Evolutionary conservation across 345 rosid species (phyloP).

Genomic region (Eucalyptus erythrocorys): DNA sequence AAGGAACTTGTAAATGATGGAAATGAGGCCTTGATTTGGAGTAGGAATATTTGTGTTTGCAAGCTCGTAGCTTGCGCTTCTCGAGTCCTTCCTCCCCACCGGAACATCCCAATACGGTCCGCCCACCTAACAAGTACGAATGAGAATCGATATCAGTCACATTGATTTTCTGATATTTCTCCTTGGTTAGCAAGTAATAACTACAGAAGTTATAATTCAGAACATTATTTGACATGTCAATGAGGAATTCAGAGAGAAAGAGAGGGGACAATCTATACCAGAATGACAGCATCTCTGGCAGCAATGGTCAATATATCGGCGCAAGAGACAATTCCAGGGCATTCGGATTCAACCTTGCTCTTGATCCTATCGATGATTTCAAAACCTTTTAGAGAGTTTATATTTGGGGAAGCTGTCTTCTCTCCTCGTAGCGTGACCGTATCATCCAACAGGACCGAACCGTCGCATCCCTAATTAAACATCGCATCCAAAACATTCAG

Average conservation of each 20-base stretch:
- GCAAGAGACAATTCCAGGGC: slow-evolving; percentile 84
- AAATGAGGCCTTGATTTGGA: slow-evolving; percentile 42
- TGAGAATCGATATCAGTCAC: neutral
- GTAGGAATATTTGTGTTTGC: slow-evolving; percentile 45
- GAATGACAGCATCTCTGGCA: slow-evolving; percentile 75
- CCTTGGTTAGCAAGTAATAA: neutral
- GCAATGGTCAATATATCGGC: slow-evolving; percentile 88
- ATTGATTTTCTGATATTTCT: neutral
- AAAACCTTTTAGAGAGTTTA: slow-evolving; percentile 52
- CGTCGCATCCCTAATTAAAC: slow-evolving; percentile 75
- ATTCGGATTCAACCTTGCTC: slow-evolving; percentile 77
- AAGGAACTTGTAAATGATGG: slow-evolving; percentile 51
- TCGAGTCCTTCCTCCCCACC: slow-evolving; percentile 89
- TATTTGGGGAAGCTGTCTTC: slow-evolving; percentile 54
- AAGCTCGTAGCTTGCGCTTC: slow-evolving; percentile 44
- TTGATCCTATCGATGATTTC: slow-evolving; percentile 65
- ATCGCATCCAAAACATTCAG: neutral
- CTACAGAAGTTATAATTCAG: neutral
- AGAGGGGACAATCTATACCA: slow-evolving; percentile 25
- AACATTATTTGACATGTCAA: neutral
- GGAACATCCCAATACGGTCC: slow-evolving; percentile 98
- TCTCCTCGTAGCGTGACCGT: slow-evolving; percentile 57
- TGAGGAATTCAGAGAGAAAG: neutral
- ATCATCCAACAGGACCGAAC: slow-evolving; percentile 75
- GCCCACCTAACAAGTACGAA: slow-evolving; percentile 47